A percentile compares a stretch with the other conserved stretches of the same genome.
These are phyloP conservation scores for Gossypium ekmanianum DNA, from an alignment of 345 rosid species.

Conservation along the genomic window DNA sequence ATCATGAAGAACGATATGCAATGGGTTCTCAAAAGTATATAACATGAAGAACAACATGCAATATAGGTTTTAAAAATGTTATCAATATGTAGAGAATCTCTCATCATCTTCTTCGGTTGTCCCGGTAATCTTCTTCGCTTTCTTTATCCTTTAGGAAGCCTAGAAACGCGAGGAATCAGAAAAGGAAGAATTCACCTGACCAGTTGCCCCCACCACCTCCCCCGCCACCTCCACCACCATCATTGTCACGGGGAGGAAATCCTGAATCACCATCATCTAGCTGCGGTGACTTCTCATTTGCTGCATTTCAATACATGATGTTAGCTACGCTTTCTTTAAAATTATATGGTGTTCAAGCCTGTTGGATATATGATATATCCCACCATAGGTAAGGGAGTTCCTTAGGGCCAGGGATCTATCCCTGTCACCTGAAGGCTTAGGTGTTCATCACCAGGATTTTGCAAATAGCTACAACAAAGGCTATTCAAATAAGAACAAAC, in stretches of 20 bases:
- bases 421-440: background rate
- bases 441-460: background rate
- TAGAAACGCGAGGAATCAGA: constrained; percentile 79
- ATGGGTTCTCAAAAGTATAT: too few species aligned
- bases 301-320: constrained; percentile 33
- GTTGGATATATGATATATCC: background rate
- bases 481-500: too few species aligned
- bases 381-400: background rate
- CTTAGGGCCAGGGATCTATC: background rate
- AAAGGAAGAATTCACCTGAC: constrained; percentile 89
- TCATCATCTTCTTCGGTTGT: constrained; percentile 49
- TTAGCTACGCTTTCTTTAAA: background rate
- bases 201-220: constrained; percentile 91
- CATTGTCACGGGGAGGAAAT: constrained; percentile 71
- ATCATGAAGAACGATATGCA: too few species aligned
- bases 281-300: constrained; percentile 66
- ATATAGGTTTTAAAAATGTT: background rate
- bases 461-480: too few species aligned
- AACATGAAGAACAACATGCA: background rate
- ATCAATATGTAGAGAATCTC: background rate
- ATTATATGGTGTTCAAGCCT: background rate
- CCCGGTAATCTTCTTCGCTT: constrained; percentile 50
- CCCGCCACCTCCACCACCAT: constrained; percentile 82
- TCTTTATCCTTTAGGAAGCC: constrained; percentile 85
- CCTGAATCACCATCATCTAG: constrained; percentile 83